Evolutionary conservation across 129 eudicot species (phyloP), one percentile per base, ranked within the genome.

Genomic region (Glebionis coronaria): DNA sequence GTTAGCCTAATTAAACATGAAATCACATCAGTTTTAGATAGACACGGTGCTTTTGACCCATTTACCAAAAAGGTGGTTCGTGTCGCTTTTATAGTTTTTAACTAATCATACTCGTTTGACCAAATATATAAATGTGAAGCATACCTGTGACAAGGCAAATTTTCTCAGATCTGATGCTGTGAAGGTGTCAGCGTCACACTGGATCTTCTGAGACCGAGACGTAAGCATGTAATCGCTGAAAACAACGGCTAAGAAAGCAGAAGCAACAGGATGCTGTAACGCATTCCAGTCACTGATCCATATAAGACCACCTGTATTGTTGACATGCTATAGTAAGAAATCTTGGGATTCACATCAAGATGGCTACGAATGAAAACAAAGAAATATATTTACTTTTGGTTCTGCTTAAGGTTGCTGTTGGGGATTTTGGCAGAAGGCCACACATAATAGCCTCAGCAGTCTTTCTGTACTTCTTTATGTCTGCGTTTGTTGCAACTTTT

Each of bases 381-480:
- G 16, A 55, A 58, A 60, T 58, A 64, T 0, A 13, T 5, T 15
- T 84, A 89, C 99, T 71, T 13, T 76, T 83, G 49, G 99, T 89
- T 86, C 99, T 82, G 90, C 99, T 93, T 67, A 80, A 49, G 38
- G 99, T 89, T 11, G 97, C 97, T 56, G 90, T 84, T 63, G 99
- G 95, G 49, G 99, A 93, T 62, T 84, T 81, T 15, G 99, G 99
- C 38, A 93, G 76, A 71, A 93, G 96, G 75, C 95, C 95, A 40
- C 99, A 93, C 90, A 93, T 86, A 31, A 89, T 82, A 71, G 99
- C 99, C 71, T 93, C 99, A 4, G 97, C 99, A 21, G 99, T 82
- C 53, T 82, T 61, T 78, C 79, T 77, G 70, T 93, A 93, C 28
- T 76, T 81, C 73, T 82, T 78, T 67, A 93, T 84, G 64, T 69